Evolutionary conservation across 768 basidiomycete genomes (phyloP).

Genomic region (Mycena haematopus): DNA sequence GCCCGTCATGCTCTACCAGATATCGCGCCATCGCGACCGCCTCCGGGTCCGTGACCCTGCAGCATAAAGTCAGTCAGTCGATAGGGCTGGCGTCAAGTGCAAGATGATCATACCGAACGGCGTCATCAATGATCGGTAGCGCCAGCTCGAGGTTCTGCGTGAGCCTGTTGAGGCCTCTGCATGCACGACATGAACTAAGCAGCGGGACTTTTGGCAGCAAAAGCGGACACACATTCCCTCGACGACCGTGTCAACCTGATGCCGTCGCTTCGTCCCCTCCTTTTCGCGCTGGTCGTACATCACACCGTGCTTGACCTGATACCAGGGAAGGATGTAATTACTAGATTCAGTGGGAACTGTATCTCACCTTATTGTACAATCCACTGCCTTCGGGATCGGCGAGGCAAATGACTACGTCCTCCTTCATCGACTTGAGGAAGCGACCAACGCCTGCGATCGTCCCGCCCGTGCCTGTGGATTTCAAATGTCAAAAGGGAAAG

Average conservation of each 20-base stretch:
- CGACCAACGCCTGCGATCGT: constrained; percentile 87
- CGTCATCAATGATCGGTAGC: constrained; percentile 85
- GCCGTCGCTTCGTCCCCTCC: constrained; percentile 91
- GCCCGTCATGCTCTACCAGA: constrained; percentile 86
- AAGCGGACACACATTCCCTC: constrained; percentile 73
- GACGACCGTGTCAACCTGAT: constrained; percentile 97
- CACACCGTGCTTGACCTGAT: constrained; percentile 85
- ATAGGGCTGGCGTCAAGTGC: not conserved
- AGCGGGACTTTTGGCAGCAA: not conserved
- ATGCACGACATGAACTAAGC: too few species aligned
- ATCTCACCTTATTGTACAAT: constrained; percentile 84
- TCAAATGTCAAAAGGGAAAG: not conserved
- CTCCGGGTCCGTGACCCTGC: constrained; percentile 89
- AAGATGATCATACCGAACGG: constrained; percentile 64
- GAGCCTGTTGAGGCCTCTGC: constrained; percentile 90
- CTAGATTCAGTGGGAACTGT: not conserved
- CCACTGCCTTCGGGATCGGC: constrained; percentile 96
- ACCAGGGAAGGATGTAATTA: not conserved
- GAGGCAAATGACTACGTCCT: constrained; percentile 71
- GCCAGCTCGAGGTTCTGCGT: constrained; percentile 91
- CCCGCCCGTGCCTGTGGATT: constrained; percentile 87
- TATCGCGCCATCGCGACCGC: constrained; percentile 97
- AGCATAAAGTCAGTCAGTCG: constrained; percentile 2
- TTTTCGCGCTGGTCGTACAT: constrained; percentile 94
- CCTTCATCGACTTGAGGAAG: constrained; percentile 79